Conservation (phyloP, 2,329 filamentous ascomycete species). For the Fusarium annulatum region DNA sequence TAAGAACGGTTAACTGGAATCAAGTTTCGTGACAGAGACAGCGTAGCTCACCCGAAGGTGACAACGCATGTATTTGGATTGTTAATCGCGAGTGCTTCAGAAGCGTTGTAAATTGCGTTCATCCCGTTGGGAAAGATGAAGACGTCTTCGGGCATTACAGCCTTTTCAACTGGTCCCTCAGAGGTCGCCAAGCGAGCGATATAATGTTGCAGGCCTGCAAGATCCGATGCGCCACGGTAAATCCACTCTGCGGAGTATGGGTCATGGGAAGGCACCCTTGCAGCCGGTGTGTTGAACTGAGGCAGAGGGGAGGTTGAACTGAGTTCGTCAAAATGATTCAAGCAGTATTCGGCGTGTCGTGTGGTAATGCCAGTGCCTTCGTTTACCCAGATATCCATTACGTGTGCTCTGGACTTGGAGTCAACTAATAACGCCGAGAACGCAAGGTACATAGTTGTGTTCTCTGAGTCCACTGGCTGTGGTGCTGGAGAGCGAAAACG, state of each 20-base stretch:
- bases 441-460: background rate
- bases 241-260: background rate
- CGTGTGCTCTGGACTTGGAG: fast-evolving
- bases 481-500: background rate
- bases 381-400: background rate
- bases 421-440: background rate
- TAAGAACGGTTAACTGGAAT: background rate
- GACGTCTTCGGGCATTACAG: background rate
- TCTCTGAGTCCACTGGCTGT: background rate
- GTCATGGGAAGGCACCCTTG: fast-evolving
- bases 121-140: background rate
- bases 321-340: background rate
- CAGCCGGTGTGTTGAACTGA: background rate
- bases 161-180: fast-evolving
- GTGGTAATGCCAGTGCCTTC: background rate
- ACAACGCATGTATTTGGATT: background rate
- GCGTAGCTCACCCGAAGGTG: background rate
- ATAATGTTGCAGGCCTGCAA: background rate
- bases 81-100: background rate
- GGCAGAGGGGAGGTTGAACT: background rate
- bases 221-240: no score
- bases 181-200: background rate
- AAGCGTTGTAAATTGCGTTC: background rate
- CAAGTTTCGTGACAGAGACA: no score
- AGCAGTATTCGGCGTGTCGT: background rate